These are phyloP conservation scores for Torulaspora delbrueckii DNA, from an alignment of 805 yeast species.

Conservation along the genomic window DNA sequence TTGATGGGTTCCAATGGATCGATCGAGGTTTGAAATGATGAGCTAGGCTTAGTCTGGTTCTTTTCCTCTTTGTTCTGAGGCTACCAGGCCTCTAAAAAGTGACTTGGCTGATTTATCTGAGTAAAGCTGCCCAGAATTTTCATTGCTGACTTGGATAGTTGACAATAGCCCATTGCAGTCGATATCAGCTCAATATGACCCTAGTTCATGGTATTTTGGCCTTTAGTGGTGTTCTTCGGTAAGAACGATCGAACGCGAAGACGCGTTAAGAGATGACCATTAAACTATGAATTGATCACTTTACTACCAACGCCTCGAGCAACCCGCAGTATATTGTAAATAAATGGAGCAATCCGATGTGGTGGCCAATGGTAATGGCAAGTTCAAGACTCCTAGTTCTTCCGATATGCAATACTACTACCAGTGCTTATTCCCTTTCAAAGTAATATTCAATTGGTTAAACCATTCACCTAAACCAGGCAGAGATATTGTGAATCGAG, in stretches of 20 bases:
- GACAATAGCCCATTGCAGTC: no score
- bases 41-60: no score
- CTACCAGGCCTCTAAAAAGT: no score
- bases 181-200: not conserved
- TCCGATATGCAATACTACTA: constrained; percentile 73
- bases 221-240: not conserved
- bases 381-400: constrained; percentile 27
- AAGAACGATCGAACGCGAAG: constrained; percentile 2
- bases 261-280: constrained; percentile 3
- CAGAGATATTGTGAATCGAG: constrained; percentile 79
- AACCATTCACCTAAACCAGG: constrained; percentile 76
- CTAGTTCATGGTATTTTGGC: not conserved
- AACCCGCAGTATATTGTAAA: not conserved
- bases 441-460: constrained; percentile 79
- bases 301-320: not conserved
- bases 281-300: not conserved
- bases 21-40: no score
- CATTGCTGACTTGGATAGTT: no score
- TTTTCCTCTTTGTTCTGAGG: no score
- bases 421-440: constrained; percentile 67
- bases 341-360: not conserved
- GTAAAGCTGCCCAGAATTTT: no score
- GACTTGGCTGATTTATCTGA: no score
- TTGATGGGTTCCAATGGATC: not conserved
- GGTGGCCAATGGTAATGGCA: not conserved